Conservation (phyloP, 2,329 filamentous ascomycete species). For the Fulvia fulva region DNA sequence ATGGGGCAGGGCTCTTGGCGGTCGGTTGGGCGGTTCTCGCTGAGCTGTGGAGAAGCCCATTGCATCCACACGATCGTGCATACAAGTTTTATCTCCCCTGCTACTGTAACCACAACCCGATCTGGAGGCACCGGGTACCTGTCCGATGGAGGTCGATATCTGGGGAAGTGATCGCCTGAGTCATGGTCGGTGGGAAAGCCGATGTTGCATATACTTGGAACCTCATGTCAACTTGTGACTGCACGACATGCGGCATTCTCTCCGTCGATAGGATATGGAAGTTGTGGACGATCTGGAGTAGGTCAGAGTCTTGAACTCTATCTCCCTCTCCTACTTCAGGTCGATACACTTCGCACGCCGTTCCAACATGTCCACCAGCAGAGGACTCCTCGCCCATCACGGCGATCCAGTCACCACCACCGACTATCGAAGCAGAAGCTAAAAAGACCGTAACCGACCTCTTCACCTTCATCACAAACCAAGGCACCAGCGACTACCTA, state of each 20-base stretch:
- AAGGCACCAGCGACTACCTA: constrained; percentile 32
- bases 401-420: constrained; percentile 1
- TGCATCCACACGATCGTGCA: background rate
- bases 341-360: background rate
- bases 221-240: background rate
- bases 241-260: constrained; percentile 5
- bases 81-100: background rate
- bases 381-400: background rate
- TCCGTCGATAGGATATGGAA: background rate
- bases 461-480: constrained; percentile 22
- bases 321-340: background rate
- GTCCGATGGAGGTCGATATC: background rate
- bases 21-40: no score
- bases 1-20: background rate
- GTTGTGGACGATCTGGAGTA: background rate
- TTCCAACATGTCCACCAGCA: background rate
- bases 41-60: background rate
- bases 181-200: background rate
- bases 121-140: background rate
- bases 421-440: constrained; percentile 11
- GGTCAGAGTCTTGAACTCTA: background rate
- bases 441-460: constrained; percentile 18
- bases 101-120: background rate
- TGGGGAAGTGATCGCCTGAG: background rate
- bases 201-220: background rate